Evolutionary conservation across 495 filamentous ascomycete genomes (phyloP), one percentile per base, ranked within the genome.

Genomic region (Talaromyces adpressus): DNA sequence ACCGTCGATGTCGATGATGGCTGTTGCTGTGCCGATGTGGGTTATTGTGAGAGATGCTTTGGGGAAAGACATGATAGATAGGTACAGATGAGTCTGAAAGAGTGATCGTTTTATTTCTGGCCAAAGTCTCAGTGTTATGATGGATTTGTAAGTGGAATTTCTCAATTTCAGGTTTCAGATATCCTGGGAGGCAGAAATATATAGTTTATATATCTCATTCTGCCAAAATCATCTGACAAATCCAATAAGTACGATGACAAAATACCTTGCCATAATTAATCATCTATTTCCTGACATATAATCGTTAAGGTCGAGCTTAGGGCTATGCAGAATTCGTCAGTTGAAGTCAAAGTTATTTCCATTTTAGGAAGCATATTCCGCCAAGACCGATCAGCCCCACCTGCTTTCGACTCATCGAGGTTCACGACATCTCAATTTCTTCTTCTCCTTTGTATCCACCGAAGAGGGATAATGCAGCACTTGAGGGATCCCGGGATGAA

Each of bases 21-120:
- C 81, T 4, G 81, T 82, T 14, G 81, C 81, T 0, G 81, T 84
- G 49, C 75, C 77, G 63, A 85, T 79, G 67, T 82, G 73, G 9
- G 79, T 83, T 23, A 79, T 66, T 39, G 29, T 29, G 36, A 61
- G 25, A n/a, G 59, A 56, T 25, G 52, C 6, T 56, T 25, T 56
- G 49, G 18, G 9, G 49, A 20, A 53, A 9, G 49, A 6, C 49
- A 53, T 53, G 18, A 41, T 41, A 9, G 11, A 14, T 4, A 36
- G 7, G 5, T 32, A 32, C 30, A 32, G 7, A 32, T 32, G 4
- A 8, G 36, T 41, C 7, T 41, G 36, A 41, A 14, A 16, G 7
- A 14, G 36, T 14, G 11, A 41, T 41, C 1, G 36, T 41, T 1
- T 41, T 16, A 7, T 32, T 6, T 32, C 25, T 27, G 25, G 25